Evolutionary conservation across 1,284 basidiomycete genomes (phyloP).

Genomic region (Cryptococcus depauperatus): DNA sequence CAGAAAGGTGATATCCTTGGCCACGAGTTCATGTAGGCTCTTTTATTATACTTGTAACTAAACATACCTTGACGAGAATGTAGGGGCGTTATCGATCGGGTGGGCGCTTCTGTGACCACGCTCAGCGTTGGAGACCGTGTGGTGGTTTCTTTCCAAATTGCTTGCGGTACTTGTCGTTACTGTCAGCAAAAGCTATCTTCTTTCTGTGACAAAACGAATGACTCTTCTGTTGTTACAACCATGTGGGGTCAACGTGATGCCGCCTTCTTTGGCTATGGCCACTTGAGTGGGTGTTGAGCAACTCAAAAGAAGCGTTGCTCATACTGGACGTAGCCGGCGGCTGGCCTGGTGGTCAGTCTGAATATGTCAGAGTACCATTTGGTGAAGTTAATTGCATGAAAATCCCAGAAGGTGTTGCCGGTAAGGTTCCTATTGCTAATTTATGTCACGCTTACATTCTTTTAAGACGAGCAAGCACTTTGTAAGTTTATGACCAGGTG

Average conservation of each 20-base stretch:
- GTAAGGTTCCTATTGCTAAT: constrained; percentile 45
- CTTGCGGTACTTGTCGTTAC: constrained; percentile 64
- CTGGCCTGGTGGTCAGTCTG: constrained; percentile 59
- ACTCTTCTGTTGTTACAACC: constrained; percentile 52
- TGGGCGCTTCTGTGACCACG: constrained; percentile 57
- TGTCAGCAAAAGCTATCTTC: constrained; percentile 65
- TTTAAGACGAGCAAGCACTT: constrained; percentile 24
- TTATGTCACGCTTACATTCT: not conserved
- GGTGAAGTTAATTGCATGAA: constrained; percentile 61
- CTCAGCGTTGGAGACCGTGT: constrained; percentile 56
- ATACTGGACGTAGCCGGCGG: constrained; percentile 50
- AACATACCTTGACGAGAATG: not conserved
- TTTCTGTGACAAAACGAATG: constrained; percentile 65
- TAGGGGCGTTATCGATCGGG: constrained; percentile 56
- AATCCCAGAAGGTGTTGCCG: constrained; percentile 57
- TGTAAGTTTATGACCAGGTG: constrained; percentile 15
- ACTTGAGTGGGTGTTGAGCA: constrained; percentile 18
- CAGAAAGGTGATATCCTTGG: constrained; percentile 66
- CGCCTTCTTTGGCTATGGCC: constrained; percentile 56
- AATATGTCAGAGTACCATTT: constrained; percentile 55
- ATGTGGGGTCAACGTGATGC: constrained; percentile 64
- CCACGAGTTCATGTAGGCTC: constrained; percentile 58
- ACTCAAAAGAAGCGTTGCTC: constrained; percentile 11
- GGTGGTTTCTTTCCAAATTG: constrained; percentile 68
- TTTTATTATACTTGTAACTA: not conserved